Conservation (phyloP, 805 yeast genomes). For the Starmerella bacillaris region DNA sequence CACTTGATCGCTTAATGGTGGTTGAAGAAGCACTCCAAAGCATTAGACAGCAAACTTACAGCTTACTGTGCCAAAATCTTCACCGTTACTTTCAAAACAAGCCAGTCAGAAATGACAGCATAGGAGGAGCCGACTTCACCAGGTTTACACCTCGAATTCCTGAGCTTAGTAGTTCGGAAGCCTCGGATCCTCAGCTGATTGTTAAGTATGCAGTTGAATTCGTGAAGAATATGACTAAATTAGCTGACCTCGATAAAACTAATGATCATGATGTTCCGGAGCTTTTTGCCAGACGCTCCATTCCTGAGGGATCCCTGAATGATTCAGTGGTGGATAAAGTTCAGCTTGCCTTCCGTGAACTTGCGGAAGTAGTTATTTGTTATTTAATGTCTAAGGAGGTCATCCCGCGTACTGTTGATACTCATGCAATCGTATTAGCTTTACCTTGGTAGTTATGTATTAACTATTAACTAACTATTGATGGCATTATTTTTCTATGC, state of each 20-base stretch:
- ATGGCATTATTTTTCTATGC: too few species aligned
- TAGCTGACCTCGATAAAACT: neutral
- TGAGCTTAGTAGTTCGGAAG: neutral
- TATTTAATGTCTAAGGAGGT: constrained; percentile 7
- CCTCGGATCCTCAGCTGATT: constrained; percentile 1
- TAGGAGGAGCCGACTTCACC: constrained; percentile 8
- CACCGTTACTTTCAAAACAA: constrained; percentile 75
- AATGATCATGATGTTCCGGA: constrained; percentile 1
- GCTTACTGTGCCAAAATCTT: constrained; percentile 49
- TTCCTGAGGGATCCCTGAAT: neutral
- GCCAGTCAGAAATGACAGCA: constrained; percentile 26
- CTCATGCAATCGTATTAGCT: constrained; percentile 4
- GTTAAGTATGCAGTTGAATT: constrained; percentile 9
- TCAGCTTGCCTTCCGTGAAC: constrained; percentile 13
- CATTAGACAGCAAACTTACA: constrained; percentile 43
- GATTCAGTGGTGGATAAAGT: constrained; percentile 4
- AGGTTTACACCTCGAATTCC: constrained; percentile 5
- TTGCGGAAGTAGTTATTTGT: constrained; percentile 13
- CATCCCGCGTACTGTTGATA: constrained; percentile 6
- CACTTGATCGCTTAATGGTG: constrained; percentile 30
- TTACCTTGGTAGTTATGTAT: constrained; percentile 10
- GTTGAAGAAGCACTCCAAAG: constrained; percentile 27
- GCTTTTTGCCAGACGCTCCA: neutral
- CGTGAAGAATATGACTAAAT: constrained; percentile 1
- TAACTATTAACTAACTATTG: too few species aligned